Conservation (phyloP, 1,284 basidiomycete genomes). For the Cryptococcus sp. region DNA sequence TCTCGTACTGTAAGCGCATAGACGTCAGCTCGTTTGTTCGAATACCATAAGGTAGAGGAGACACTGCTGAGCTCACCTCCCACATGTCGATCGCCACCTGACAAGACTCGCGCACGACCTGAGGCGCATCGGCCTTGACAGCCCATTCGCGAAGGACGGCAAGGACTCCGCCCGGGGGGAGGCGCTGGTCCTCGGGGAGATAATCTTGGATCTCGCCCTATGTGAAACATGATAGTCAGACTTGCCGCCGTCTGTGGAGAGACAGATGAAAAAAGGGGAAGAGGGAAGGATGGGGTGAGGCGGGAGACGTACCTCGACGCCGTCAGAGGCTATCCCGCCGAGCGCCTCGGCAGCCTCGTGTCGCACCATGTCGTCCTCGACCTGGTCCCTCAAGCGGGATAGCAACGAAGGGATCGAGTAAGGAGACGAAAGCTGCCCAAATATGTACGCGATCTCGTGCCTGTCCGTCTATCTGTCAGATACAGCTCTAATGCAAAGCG, state of each 20-base stretch:
- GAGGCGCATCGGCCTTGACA: conserved; percentile 68
- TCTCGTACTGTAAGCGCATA: conserved; percentile 66
- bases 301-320: conserved; percentile 43
- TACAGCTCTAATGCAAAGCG: too few species aligned
- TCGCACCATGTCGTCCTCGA: conserved; percentile 94
- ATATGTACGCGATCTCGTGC: conserved; percentile 96
- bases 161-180: conserved; percentile 60
- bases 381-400: conserved; percentile 65
- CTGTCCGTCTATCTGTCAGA: conserved; percentile 50
- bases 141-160: conserved; percentile 85
- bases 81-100: conserved; percentile 97
- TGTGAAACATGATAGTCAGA: background rate
- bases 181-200: conserved; percentile 32
- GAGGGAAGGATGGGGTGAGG: background rate
- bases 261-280: background rate
- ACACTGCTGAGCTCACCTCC: conserved; percentile 57
- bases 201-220: conserved; percentile 13
- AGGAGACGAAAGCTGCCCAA: conserved; percentile 88
- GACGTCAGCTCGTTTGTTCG: background rate
- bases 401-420: conserved; percentile 85
- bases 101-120: conserved; percentile 93
- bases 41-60: too few species aligned
- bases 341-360: conserved; percentile 98
- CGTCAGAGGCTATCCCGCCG: conserved; percentile 90
- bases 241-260: too few species aligned